phyloP scores from a whole-genome alignment of 352 stramenopile species.

The Phytophthora parvispora region DNA sequence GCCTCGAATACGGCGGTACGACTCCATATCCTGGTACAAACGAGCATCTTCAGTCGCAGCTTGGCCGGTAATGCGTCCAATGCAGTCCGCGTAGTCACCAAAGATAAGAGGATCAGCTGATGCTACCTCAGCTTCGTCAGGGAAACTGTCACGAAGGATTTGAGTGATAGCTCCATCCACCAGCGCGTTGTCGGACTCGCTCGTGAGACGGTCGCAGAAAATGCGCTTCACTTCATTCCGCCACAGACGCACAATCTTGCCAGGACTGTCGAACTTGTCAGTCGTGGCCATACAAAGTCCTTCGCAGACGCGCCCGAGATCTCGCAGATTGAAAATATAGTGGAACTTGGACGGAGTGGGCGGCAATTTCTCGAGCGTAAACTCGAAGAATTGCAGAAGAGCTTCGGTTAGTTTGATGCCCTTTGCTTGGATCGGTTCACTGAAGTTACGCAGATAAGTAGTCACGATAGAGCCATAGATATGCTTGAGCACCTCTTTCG shows the following conservation, averaged over 20 bases:
- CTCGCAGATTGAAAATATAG: conserved; percentile 98
- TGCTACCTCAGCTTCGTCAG: conserved; percentile 67
- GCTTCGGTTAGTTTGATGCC: conserved; percentile 87
- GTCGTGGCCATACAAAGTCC: conserved; percentile 95
- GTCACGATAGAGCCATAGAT: conserved; percentile 96
- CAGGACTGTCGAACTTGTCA: conserved; percentile 84
- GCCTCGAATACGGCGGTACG: conserved; percentile 89
- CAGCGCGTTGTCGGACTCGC: conserved; percentile 83
- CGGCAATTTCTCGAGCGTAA: conserved; percentile 92
- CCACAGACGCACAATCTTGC: conserved; percentile 92
- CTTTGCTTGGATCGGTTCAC: conserved; percentile 84
- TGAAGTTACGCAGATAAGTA: conserved; percentile 92
- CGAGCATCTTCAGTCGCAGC: conserved; percentile 79
- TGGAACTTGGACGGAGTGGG: conserved; percentile 97
- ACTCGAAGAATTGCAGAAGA: conserved; percentile 92
- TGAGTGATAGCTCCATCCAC: conserved; percentile 83
- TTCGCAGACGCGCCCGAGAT: conserved; percentile 95
- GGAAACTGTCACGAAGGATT: conserved; percentile 83
- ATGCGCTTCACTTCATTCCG: conserved; percentile 95
- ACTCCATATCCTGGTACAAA: conserved; percentile 96
- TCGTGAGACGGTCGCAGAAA: conserved; percentile 95
- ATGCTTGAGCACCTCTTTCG: conserved; percentile 89
- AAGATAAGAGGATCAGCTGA: conserved; percentile 92
- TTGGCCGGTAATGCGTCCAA: conserved; percentile 74
- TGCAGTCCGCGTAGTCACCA: conserved; percentile 93